phyloP scores from a whole-genome alignment of 495 filamentous ascomycete genomes.

The Thermochaetoides thermophila region DNA sequence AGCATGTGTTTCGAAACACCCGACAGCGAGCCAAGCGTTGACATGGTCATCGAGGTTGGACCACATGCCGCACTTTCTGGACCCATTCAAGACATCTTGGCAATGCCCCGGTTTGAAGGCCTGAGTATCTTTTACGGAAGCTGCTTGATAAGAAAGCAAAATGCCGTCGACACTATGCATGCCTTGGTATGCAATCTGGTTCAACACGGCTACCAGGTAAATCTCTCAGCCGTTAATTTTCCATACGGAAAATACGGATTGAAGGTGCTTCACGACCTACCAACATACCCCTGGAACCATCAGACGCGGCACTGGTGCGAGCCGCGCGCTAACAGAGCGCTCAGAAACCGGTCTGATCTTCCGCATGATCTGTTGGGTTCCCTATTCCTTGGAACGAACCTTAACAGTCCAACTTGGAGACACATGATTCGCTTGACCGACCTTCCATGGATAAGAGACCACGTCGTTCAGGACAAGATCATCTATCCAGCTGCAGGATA shows the following conservation, averaged over 20 bases:
- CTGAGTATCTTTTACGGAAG: constrained; percentile 20
- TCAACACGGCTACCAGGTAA: constrained; percentile 29
- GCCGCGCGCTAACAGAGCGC: constrained; percentile 30
- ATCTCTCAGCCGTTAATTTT: constrained; percentile 29
- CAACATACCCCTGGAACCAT: constrained; percentile 37
- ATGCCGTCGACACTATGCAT: constrained; percentile 29
- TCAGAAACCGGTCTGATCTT: constrained; percentile 18
- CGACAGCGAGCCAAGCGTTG: constrained; percentile 25
- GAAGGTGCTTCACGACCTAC: constrained; percentile 23
- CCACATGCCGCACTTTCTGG: constrained; percentile 46
- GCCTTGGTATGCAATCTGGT: constrained; percentile 32
- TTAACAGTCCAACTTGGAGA: constrained; percentile 30
- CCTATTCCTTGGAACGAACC: constrained; percentile 14
- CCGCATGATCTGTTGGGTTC: constrained; percentile 37
- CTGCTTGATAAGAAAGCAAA: constrained; percentile 22
- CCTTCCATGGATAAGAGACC: constrained; percentile 39
- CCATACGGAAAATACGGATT: constrained; percentile 18
- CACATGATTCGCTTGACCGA: constrained; percentile 36
- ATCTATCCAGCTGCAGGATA: constrained; percentile 50
- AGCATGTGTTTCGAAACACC: constrained; percentile 20
- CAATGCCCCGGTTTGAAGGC: constrained; percentile 21
- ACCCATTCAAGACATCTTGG: constrained; percentile 41
- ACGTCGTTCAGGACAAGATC: constrained; percentile 31
- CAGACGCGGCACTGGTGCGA: constrained; percentile 37
- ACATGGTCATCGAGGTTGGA: constrained; percentile 44